Conservation (phyloP, 495 filamentous ascomycete species). For the Hyphodiscus hymeniophilus region DNA sequence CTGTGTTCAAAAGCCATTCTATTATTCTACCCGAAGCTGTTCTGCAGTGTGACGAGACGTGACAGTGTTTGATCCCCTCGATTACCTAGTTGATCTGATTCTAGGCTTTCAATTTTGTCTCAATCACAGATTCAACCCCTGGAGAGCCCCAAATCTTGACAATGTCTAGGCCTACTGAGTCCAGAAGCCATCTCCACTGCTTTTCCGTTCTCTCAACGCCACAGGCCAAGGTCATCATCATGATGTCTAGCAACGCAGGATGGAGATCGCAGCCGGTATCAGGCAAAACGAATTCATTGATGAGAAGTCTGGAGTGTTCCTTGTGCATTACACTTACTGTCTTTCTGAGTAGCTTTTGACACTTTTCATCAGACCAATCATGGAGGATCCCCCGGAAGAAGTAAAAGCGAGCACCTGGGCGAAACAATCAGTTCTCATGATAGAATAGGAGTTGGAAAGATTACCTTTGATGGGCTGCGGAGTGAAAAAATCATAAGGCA, state of each 20-base stretch:
- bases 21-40: too few relatives aligned
- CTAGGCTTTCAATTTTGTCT: not conserved
- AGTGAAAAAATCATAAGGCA: conserved; percentile 41
- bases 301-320: conserved; percentile 2
- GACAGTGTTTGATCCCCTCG: too few relatives aligned
- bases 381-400: conserved; percentile 27
- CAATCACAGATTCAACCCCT: not conserved
- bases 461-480: conserved; percentile 32
- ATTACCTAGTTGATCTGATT: too few relatives aligned
- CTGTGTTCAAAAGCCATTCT: too few relatives aligned
- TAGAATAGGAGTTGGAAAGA: not conserved
- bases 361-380: conserved; percentile 21
- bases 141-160: conserved; percentile 1
- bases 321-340: conserved; percentile 26
- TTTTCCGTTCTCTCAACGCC: conserved; percentile 4
- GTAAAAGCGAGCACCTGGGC: conserved; percentile 27
- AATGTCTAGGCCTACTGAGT: not conserved
- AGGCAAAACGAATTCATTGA: conserved; percentile 5
- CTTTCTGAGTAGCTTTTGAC: conserved; percentile 18
- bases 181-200: conserved; percentile 2
- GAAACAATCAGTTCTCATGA: not conserved
- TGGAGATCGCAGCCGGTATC: conserved; percentile 13
- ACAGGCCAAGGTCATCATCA: conserved; percentile 25
- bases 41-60: too few relatives aligned
- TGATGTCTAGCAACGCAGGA: conserved; percentile 27